These are phyloP conservation scores for Discostella stelligeroides DNA, from an alignment of 108 stramenopile species.

Conservation along the genomic window DNA sequence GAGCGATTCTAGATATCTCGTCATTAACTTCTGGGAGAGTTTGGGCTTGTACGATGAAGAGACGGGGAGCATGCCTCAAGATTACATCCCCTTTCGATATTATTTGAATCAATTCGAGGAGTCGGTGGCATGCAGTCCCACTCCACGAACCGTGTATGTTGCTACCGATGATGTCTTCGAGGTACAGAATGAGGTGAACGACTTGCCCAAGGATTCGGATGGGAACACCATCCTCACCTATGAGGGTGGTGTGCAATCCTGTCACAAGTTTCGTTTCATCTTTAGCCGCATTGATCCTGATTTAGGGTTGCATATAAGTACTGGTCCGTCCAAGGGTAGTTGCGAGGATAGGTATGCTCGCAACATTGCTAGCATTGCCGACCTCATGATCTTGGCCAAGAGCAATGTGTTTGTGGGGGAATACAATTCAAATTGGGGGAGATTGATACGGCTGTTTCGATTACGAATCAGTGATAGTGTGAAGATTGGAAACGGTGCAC, in stretches of 20 bases:
- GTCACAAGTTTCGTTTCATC: constrained; percentile 59
- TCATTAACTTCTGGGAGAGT: constrained; percentile 14
- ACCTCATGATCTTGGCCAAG: constrained; percentile 36
- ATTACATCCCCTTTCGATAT: constrained; percentile 40
- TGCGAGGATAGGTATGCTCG: constrained; percentile 36
- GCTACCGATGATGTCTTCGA: constrained; percentile 34
- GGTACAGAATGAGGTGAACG: constrained; percentile 28
- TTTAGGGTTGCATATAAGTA: constrained; percentile 16
- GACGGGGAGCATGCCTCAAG: constrained; percentile 15
- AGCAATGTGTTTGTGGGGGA: constrained; percentile 30
- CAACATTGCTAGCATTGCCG: constrained; percentile 42
- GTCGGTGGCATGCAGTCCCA: not conserved
- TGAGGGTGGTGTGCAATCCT: constrained; percentile 28
- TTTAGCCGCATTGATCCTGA: constrained; percentile 18
- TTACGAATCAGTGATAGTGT: not conserved
- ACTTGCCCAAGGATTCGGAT: constrained; percentile 65
- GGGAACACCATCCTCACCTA: constrained; percentile 16
- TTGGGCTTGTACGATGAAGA: constrained; percentile 16
- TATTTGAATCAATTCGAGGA: constrained; percentile 27
- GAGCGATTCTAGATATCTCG: constrained; percentile 6
- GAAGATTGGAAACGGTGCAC: not conserved
- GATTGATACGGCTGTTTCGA: constrained; percentile 22
- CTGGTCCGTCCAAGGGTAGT: constrained; percentile 8
- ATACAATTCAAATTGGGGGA: constrained; percentile 43
- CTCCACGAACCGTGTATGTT: constrained; percentile 21